These are phyloP conservation scores for Gossypium sturtianum DNA, from an alignment of 345 rosid genomes.

Conservation along the genomic window DNA sequence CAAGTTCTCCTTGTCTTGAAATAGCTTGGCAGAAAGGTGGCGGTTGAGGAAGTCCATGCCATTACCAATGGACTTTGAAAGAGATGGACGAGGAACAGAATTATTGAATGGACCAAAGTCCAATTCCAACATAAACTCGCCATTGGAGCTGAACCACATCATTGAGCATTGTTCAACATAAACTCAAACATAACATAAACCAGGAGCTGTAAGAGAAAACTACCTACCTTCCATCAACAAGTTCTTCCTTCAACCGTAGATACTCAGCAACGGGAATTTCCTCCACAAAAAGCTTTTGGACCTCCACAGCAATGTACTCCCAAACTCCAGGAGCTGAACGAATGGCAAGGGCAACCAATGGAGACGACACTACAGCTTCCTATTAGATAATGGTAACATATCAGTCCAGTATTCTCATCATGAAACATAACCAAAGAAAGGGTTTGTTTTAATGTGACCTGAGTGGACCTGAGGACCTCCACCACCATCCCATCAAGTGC, in stretches of 20 bases:
- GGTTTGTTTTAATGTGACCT: constrained; percentile 30
- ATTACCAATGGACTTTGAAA: constrained; percentile 75
- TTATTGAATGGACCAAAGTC: constrained; percentile 88
- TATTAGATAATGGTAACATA: constrained; percentile 8
- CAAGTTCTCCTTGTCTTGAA: constrained; percentile 83
- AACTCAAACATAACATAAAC: neutral
- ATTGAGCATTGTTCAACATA: neutral
- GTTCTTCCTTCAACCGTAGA: constrained; percentile 88
- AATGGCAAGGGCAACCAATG: constrained; percentile 77
- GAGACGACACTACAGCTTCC: constrained; percentile 81
- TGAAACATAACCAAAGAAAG: neutral
- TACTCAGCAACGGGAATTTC: constrained; percentile 63
- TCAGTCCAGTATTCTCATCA: neutral
- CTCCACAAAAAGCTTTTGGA: constrained; percentile 69
- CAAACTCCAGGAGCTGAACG: constrained; percentile 88
- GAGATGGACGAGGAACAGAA: constrained; percentile 77
- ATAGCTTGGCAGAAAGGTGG: constrained; percentile 86
- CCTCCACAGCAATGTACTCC: constrained; percentile 70
- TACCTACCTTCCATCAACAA: constrained; percentile 65
- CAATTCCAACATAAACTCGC: constrained; percentile 75
- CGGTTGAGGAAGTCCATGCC: constrained; percentile 98
- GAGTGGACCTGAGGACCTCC: constrained; percentile 59
- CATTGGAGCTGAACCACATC: constrained; percentile 46
- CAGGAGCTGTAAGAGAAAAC: neutral
- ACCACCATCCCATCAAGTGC: constrained; percentile 58